These are phyloP conservation scores for Kluyveromyces dobzhanskii DNA, from an alignment of 805 yeast species.

Conservation along the genomic window DNA sequence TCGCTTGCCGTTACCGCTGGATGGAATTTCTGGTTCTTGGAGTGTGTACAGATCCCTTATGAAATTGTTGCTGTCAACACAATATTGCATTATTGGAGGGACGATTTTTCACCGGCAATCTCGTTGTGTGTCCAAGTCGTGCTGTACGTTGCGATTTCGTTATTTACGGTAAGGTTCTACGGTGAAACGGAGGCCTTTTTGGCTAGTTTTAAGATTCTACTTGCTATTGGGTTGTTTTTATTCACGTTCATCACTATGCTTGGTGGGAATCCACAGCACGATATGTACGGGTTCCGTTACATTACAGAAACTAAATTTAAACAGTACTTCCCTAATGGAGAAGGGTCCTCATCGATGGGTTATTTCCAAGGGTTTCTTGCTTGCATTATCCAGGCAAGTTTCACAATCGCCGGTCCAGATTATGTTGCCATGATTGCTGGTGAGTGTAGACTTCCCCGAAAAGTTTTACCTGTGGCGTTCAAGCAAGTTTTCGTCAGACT, in stretches of 20 bases:
- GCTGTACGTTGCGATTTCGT: conserved; percentile 53
- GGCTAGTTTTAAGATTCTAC: conserved; percentile 60
- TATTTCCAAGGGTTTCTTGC: conserved; percentile 65
- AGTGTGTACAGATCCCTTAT: conserved; percentile 72
- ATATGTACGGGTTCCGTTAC: conserved; percentile 51
- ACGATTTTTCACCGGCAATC: conserved; percentile 64
- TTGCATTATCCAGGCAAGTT: conserved; percentile 62
- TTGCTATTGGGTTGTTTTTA: conserved; percentile 66
- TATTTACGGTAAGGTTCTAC: conserved; percentile 64
- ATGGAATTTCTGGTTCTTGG: conserved; percentile 71
- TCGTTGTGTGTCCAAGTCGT: conserved; percentile 58
- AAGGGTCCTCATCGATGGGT: conserved; percentile 35
- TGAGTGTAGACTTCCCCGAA: conserved; percentile 65
- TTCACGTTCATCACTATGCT: conserved; percentile 78
- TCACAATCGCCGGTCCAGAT: conserved; percentile 83
- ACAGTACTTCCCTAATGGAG: conserved; percentile 44
- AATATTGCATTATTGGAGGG: conserved; percentile 74
- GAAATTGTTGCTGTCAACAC: conserved; percentile 77
- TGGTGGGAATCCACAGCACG: conserved; percentile 75
- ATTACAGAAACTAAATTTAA: conserved; percentile 52
- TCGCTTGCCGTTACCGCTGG: conserved; percentile 70
- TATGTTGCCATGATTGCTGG: conserved; percentile 81
- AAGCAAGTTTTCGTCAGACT: conserved; percentile 65
- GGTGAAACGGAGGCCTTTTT: conserved; percentile 83
- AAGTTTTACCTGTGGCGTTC: conserved; percentile 69